Evolutionary conservation across 805 yeast genomes (phyloP), one percentile per base, ranked within the genome.

Genomic region (Candida oleophila): DNA sequence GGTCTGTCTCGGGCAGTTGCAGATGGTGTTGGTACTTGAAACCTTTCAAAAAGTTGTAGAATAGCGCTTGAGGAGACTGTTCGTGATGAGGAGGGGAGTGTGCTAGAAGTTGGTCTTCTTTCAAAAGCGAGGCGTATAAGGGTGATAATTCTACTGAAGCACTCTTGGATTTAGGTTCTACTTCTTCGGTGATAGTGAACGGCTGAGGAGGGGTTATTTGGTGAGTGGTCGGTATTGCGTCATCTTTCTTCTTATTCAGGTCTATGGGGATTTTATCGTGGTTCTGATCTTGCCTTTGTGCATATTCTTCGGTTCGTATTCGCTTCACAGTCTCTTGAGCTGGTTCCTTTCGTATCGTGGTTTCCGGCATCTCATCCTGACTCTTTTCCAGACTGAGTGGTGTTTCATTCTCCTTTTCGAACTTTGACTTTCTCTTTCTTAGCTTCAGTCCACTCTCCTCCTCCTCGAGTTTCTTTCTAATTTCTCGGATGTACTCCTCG

Each of bases 401-500:
- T 8, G 7, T 15, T 33, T 33, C 36, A 33, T 33, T 33, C n/a
- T 33, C 36, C 16, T 33, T 33, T 14, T 33, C 5, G n/a, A 15
- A 14, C 34, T 48, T 53, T 32, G 52, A 44, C 43, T 52, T 66
- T 18, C 82, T 59, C 43, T 65, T 73, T 43, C 82, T 56, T 16
- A 71, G 55, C 54, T 79, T 79, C 44, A 64, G 65, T 3, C 53
- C 55, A 14, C 65, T 65, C 50, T 78, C 83, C 12, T 70, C 60
- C 8, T 56, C 46, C 43, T 62, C 67, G 48, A 77, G 76, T 47
- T 65, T 59, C 15, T 53, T 49, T 43, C 67, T 71, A 42, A 78
- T 57, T 11, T 45, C 40, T 37, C 55, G 60, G 2, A 73, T 62
- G 42, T 74, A 72, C 5, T 64, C 71, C 7, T 60, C 57, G 3